Base-by-base conservation (phyloP, 2,329 filamentous ascomycete genomes). In the Aspergillus piperis region DNA sequence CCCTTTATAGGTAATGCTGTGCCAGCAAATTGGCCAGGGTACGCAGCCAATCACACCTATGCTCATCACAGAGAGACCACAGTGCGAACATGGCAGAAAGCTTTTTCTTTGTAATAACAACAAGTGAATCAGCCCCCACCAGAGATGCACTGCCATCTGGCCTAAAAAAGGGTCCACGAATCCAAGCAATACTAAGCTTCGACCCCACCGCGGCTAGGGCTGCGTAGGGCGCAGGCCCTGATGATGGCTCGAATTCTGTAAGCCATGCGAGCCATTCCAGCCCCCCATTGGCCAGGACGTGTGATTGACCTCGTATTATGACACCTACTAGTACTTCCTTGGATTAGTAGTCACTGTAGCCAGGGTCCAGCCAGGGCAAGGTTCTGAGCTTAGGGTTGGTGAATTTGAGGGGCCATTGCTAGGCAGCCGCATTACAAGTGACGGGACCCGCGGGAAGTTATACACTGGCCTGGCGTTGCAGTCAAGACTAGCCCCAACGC, bases 191-290 rank as follows among this genome's bases (percentile, higher is more conserved):
- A 49, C 44, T 27, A 49, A 49, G 44, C 44, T 27, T 49, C 23
- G 44, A 49, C 44, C 44, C 44, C 44, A 49, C 44, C 44, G 23
- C 44, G 44, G 44, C 44, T 49, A 49, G 44, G 44, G 44, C 44
- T 49, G 44, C 41, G 25, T 49, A 25, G 44, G 44, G 44, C 44
- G 19, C 25, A 23, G 44, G 25, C 44, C 44, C 44, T 49, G 44
- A 49, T n/a, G 15, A 3, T 21, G 17, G 15, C 41, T 10, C 17
- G 8, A 10, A 7, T 21, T 5, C 2, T 8, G 13, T 23, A 13
- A 21, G 41, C 19, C 41, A 13, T 6, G 21, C 8, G 10, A 6
- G 7, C 8, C 41, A 21, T 36, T 5, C 41, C 41, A n/a, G 17
- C 19, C 10, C 8, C 10, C 13, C 19, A 44, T 44, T 44, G 41